Evolutionary conservation across 2,329 filamentous ascomycete genomes (phyloP).

Genomic region (Hypoxylon sp.): DNA sequence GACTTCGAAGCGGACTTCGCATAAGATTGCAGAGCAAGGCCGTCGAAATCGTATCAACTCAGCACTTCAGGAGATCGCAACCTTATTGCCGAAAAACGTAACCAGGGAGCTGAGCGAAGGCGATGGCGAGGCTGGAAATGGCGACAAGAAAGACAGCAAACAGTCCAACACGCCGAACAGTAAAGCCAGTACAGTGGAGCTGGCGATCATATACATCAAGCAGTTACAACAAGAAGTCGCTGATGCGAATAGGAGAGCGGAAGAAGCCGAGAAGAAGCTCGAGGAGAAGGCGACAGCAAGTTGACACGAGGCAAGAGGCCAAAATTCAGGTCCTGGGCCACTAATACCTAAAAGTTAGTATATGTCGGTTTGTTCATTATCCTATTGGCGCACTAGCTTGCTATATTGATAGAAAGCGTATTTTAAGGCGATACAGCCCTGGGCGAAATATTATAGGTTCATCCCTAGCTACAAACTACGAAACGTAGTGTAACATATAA

Average conservation of each 20-base stretch:
- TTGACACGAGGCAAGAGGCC: constrained; percentile 25
- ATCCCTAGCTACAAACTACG: constrained; percentile 19
- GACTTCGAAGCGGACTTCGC: constrained; percentile 95
- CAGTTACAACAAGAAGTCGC: constrained; percentile 80
- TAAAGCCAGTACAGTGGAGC: constrained; percentile 97
- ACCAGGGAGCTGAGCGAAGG: constrained; percentile 61
- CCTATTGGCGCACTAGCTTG: constrained; percentile 18
- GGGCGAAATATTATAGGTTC: constrained; percentile 32
- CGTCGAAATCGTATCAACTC: constrained; percentile 95
- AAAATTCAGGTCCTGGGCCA: neutral
- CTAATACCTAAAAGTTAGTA: constrained; percentile 23
- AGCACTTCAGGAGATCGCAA: constrained; percentile 90
- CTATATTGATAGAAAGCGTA: constrained; percentile 20
- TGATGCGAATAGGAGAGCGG: constrained; percentile 73
- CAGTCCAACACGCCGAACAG: constrained; percentile 75
- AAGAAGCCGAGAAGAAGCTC: constrained; percentile 75
- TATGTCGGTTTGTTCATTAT: constrained; percentile 22
- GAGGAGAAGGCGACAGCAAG: constrained; percentile 39
- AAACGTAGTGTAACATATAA: constrained; percentile 22
- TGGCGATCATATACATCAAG: constrained; percentile 96
- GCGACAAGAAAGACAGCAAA: constrained; percentile 59
- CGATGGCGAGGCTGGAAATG: constrained; percentile 59
- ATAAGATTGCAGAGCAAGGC: constrained; percentile 98
- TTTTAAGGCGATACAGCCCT: constrained; percentile 8
- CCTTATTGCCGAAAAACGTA: constrained; percentile 77